These are phyloP conservation scores for Aspergillus steynii DNA, from an alignment of 495 filamentous ascomycete genomes.

Conservation along the genomic window DNA sequence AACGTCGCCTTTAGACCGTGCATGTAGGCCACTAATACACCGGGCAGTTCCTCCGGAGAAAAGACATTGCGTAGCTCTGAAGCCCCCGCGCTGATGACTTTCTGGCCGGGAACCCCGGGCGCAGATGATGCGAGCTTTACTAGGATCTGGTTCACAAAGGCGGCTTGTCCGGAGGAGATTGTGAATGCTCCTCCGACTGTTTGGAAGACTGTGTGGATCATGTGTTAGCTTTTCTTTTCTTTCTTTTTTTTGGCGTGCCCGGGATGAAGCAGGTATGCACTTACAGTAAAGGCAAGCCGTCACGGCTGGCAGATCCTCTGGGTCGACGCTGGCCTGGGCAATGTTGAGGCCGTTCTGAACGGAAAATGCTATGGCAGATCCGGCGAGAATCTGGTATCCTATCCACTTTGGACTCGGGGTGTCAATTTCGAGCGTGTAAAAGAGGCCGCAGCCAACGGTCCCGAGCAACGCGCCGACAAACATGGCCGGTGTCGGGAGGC, in stretches of 20 bases:
- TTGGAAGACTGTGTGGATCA: not conserved
- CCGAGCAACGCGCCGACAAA: constrained; percentile 42
- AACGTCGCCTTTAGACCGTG: constrained; percentile 50
- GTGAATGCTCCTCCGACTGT: constrained; percentile 43
- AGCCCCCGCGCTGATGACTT: constrained; percentile 51
- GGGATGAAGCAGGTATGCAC: not conserved
- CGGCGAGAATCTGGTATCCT: constrained; percentile 41
- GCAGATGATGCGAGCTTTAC: constrained; percentile 31
- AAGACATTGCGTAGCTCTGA: constrained; percentile 51
- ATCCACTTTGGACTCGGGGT: constrained; percentile 33
- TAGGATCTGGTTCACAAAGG: constrained; percentile 46
- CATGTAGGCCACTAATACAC: constrained; percentile 60
- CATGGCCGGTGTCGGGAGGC: constrained; percentile 27
- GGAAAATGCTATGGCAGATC: constrained; percentile 30
- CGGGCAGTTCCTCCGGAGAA: constrained; percentile 37
- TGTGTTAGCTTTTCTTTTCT: not conserved
- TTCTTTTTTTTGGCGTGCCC: not conserved
- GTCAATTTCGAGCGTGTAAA: constrained; percentile 32
- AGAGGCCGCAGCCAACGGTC: constrained; percentile 58
- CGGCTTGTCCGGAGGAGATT: constrained; percentile 46
- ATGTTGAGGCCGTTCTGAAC: constrained; percentile 36
- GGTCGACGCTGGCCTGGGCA: constrained; percentile 27
- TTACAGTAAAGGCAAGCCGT: constrained; percentile 25
- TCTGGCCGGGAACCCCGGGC: constrained; percentile 40
- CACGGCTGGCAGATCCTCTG: constrained; percentile 22